Evolutionary conservation across 306 rosid genomes (phyloP), one percentile per base, ranked within the genome.

Genomic region (Rubus idaeus): DNA sequence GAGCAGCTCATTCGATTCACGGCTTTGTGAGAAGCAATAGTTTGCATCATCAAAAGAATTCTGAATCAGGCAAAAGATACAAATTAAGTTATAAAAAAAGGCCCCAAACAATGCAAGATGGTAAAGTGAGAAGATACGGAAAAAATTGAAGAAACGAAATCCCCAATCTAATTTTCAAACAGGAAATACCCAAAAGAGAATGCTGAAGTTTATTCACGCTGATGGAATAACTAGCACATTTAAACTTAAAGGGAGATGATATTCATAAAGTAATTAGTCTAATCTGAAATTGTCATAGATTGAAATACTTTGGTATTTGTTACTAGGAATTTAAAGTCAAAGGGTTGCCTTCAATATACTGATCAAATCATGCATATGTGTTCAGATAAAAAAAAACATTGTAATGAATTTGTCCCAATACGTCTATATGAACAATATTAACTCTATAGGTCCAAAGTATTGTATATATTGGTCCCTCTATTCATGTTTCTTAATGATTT

Each of bases 1-100:
- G 98, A 90, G 84, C 96, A 83, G 87, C 97, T 93, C 98, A 93
- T 93, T 82, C 90, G 91, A 71, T 91, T 93, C 83, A 78, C 89
- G 76, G 86, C 86, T 87, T 91, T 93, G 79, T 80, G 86, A 30
- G 91, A 82, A 74, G 96, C 93, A 81, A 93, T 87, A 68, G 73
- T 76, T 89, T 87, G 96, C 98, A 93, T 93, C 98, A 91, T 93
- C 91, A 76, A 71, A 51, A 93, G 94, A 83, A 93, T 84, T 90
- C 97, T 93, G 89, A 75, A 83, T 42, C 37, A 30, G 41, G 74
- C 16, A 62, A 78, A 72, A 78, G 35, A 71, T 70, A 77, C 57
- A 82, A 46, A 23, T 79, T 70, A 47, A 76, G 70, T 63, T 5
- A 42, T 20, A 14, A 64, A 68, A 45, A 5, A 26, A 63, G 65